Base-by-base conservation (phyloP, 1,284 basidiomycete genomes). In the Apiotrichum akiyoshidainum region DNA sequence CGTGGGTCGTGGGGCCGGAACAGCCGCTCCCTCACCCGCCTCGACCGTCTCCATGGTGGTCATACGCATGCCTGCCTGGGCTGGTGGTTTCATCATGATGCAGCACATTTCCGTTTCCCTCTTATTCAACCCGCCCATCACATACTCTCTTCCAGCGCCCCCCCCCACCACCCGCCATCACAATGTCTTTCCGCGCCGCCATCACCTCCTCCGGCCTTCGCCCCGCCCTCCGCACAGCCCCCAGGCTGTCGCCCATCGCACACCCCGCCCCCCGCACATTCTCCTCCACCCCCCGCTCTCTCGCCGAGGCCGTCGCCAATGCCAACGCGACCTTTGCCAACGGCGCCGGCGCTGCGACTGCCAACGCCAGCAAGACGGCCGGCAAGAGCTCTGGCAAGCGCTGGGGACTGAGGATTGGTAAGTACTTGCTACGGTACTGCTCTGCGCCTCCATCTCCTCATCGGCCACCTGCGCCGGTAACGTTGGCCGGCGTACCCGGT, bases 181-280 rank as follows among this genome's bases (percentile, higher is more conserved):
- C 49, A 35, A 59, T 59, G 58, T 55, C 52, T 10, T 39, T 50
- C 33, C 58, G 58, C 31, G 17, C 54, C 44, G 44, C 49, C 22
- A 45, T 59, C 52, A 19, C 33, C 16, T 19, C 19, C 35, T 37
- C 48, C 17, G 42, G 10, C 7, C 35, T 22, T 19, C 48, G 48
- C 48, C 49, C 58, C 37, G 49, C 53, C 26, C 45, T 55, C n/a
- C 58, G 58, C 19, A 41, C 56, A 6, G 45, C 40, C 2, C 31
- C 48, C 12, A 48, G 21, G 14, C 26, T 26, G 13, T 10, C 47
- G 49, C 21, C 26, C 52, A 10, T 26, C 47, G 26, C 10, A 35
- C 49, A 16, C 21, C 19, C 21, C 56, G 40, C 19, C 37, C 37
- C 46, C 21, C 45, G 22, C 46, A 44, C 46, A 21, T 58, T 46